Evolutionary conservation across 1,284 basidiomycete genomes (phyloP), one percentile per base, ranked within the genome.

Genomic region (Bondarzewia mesenterica): DNA sequence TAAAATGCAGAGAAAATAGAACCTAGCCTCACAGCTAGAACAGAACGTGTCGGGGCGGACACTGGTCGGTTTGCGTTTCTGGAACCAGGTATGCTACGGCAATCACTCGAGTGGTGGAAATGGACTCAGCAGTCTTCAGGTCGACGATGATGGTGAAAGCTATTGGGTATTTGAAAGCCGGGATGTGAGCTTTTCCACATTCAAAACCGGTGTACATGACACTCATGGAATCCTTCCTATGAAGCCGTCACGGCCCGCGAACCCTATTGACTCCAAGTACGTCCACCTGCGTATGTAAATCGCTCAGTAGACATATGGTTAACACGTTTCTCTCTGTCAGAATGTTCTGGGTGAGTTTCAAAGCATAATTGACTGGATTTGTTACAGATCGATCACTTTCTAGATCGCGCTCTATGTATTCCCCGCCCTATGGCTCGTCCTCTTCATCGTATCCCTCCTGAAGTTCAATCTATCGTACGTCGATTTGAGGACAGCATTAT

Each of bases 271-370:
- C 67, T 82, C 91, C 14, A 93, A 80, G 89, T 89, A 64, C 46
- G 46, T 43, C 22, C 44, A 37, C 47, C n/a, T n/a, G n/a, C n/a
- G n/a, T n/a, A n/a, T n/a, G n/a, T n/a, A n/a, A n/a, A n/a, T n/a
- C n/a, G n/a, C n/a, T n/a, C n/a, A n/a, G n/a, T n/a, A n/a, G n/a
- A n/a, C n/a, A n/a, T n/a, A n/a, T n/a, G n/a, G n/a, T 32, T 27
- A n/a, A 29, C 26, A 29, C 52, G 47, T 48, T 58, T 14, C 45
- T 51, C 21, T 50, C 52, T 42, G 49, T 32, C 56, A 93, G 90
- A 66, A 91, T 94, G 89, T 94, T 93, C 61, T 93, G 91, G 91
- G 87, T 89, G 62, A n/a, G n/a, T n/a, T n/a, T n/a, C n/a, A n/a
- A n/a, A n/a, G n/a, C n/a, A n/a, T n/a, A n/a, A n/a, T n/a, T n/a